Base-by-base conservation (phyloP, 192 early-diverging fungal species). In the Backusella westeae region DNA sequence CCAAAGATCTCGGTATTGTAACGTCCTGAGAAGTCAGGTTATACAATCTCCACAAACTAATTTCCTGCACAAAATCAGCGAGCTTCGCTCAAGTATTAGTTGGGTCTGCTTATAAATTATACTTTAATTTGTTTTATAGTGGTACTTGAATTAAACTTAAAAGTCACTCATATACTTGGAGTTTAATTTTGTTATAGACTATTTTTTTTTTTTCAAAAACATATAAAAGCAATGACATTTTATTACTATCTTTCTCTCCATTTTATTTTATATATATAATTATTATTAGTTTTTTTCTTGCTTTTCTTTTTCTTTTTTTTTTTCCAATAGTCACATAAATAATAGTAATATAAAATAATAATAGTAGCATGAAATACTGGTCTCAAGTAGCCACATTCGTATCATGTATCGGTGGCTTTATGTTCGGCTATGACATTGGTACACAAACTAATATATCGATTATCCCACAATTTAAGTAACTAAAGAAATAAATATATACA, bases 371-470 rank as follows among this genome's bases (percentile, higher is more conserved):
- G 80, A 68, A 63, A 39, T 53, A 69, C 35, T 46, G 77, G 34
- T 71, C 80, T 3, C 23, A 73, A 29, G 72, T 77, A 39, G 88
- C 85, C 15, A 84, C 85, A 34, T 72, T 77, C 4, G 75, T 90
- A 29, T 86, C 89, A 35, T 85, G 88, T 71, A 66, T 90, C 66
- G 89, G 88, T 46, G 91, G 89, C 12, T 85, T 91, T 63, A 74
- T 91, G 29, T 92, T 91, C 67, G 73, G 74, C 26, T 75, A 67
- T 75, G 74, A 75, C 29, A 56, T 75, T 66, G 69, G 69, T 59
- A 49, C 53, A n/a, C 35, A 63, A 12, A 56, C 4, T 59, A 9
- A 56, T 23, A 21, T 36, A 36, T 15, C 15, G 34, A 56, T 56
- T 23, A 49, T 65, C 42, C 23, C 14, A 42, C 10, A 67, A 39